Evolutionary conservation across 306 rosid genomes (phyloP).

Genomic region (Castanea mollissima): DNA sequence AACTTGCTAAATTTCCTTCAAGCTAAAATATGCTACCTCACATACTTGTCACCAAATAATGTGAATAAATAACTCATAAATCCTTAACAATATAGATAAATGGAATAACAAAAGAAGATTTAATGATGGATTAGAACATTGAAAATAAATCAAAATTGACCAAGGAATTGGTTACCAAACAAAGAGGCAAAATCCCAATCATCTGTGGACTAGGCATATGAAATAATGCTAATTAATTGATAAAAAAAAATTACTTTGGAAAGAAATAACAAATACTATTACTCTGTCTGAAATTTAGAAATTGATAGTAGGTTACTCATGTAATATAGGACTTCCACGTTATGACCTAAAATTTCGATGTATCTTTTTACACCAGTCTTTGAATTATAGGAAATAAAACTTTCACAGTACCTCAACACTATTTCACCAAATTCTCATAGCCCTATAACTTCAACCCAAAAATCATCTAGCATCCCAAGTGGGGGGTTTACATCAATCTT

Average conservation of each 20-base stretch:
- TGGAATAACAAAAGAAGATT: background rate
- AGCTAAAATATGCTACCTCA: no score
- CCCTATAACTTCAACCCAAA: background rate
- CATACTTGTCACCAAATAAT: no score
- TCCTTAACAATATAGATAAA: background rate
- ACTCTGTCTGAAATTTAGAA: background rate
- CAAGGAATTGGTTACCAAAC: no score
- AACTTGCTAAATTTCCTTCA: no score
- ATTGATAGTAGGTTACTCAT: background rate
- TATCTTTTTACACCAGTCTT: background rate
- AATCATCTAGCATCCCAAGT: background rate
- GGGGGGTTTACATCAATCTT: background rate
- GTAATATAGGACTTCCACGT: background rate
- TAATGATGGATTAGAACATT: background rate
- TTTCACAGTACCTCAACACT: background rate
- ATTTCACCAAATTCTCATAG: background rate
- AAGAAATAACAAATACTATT: background rate
- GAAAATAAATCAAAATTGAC: no score
- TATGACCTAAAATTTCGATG: background rate
- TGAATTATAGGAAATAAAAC: background rate
- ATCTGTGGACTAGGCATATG: background rate
- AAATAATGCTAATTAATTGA: background rate
- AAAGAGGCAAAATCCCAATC: no score
- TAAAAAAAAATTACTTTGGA: background rate
- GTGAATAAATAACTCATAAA: no score